Base-by-base conservation (phyloP, 2,329 filamentous ascomycete genomes). In the Xylariomycetidae sp. region DNA sequence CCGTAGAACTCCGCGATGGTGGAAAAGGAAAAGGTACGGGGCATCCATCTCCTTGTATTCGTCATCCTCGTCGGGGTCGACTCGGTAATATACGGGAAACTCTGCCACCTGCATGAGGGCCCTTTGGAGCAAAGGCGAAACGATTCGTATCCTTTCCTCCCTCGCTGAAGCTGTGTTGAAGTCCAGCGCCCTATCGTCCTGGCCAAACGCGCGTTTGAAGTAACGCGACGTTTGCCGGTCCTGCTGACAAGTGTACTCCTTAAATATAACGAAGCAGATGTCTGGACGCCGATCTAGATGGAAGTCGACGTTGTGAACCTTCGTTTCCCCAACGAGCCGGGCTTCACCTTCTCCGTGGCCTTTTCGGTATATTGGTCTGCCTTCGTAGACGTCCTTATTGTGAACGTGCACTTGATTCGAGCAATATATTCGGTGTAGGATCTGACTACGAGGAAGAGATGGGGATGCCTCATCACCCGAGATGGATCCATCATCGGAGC, bases 251-350 rank as follows among this genome's bases (percentile, higher is more conserved):
- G 24, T 24, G 22, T 32, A 18, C 30, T 32, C 30, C 15, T 32
- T 32, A 14, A 32, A 32, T 6, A 32, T 22, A n/a, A 32, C 13
- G 10, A 32, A 32, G 20, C 30, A 32, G 14, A 32, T 32, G n/a
- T 32, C 30, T 15, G 30, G 20, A 24, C 18, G 6, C 14, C n/a
- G 30, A 17, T 8, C 10, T 7, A 32, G 30, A 17, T 32, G 25
- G 7, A 13, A 7, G 10, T 32, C 30, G 19, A 32, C 5, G 14
- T 24, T 25, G 30, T 10, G 16, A 18, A 32, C 19, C 13, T 18
- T 5, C n/a, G 7, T 18, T 16, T 29, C 18, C 12, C 26, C n/a
- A 10, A 16, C 18, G 12, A 29, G 13, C 5, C 26, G 7, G n/a
- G 6, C 6, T 18, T 29, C 26, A 16, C n/a, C 13, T 18, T 29